Percentiles rank a stretch among this genome's conserved stretches.
phyloP scores from a whole-genome alignment of 164 flowering plant genomes.

The Annona squamosa region DNA sequence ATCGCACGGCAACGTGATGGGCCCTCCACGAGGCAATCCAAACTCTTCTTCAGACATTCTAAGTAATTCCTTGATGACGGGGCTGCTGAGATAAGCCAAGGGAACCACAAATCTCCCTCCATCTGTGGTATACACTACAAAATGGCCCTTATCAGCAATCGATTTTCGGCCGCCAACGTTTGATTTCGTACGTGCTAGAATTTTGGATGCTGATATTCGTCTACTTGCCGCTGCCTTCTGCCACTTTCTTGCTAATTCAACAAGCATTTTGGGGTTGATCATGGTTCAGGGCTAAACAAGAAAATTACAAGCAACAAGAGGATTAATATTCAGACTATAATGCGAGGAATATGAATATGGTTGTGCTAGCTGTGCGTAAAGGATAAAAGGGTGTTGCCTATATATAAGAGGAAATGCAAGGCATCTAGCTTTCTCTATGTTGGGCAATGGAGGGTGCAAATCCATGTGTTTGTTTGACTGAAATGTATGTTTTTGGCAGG shows the following conservation, averaged over 20 bases:
- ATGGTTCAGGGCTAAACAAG: neutral
- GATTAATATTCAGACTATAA: neutral
- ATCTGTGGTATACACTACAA: conserved; percentile 20
- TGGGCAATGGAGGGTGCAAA: neutral
- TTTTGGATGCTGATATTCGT: conserved; percentile 1
- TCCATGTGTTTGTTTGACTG: neutral
- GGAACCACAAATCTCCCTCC: conserved; percentile 21
- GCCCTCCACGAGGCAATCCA: conserved; percentile 14
- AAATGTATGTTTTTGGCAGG: neutral
- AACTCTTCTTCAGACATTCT: conserved; percentile 22
- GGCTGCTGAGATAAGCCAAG: conserved; percentile 8
- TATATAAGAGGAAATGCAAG: neutral
- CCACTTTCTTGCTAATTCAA: conserved; percentile 7
- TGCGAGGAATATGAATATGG: neutral
- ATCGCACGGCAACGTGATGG: conserved; percentile 21
- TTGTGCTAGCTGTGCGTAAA: neutral
- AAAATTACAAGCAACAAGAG: no score
- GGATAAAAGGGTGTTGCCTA: neutral
- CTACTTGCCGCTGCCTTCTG: neutral
- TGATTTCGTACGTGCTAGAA: neutral
- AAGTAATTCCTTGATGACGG: conserved; percentile 13
- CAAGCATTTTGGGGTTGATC: conserved; percentile 9
- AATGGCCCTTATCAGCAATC: conserved; percentile 17
- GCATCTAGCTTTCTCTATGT: neutral
- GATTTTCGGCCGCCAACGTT: neutral